Percentiles rank a stretch among this genome's conserved stretches.
phyloP scores from a whole-genome alignment of 2,329 filamentous ascomycete genomes.

The Bisporella sp. region DNA sequence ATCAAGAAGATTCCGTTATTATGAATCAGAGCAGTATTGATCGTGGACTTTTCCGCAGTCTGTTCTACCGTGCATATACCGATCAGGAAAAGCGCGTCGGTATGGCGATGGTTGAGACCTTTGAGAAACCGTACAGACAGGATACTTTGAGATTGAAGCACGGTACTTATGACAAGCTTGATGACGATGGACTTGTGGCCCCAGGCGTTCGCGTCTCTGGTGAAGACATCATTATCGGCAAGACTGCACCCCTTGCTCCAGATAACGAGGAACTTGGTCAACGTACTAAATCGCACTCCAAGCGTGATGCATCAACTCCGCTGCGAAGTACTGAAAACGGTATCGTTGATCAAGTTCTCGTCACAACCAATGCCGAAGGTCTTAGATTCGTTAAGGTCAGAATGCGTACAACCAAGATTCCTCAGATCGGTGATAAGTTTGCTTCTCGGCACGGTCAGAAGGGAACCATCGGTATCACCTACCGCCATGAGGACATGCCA shows the following conservation, averaged over 20 bases:
- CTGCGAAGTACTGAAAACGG: constrained; percentile 93
- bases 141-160: constrained; percentile 91
- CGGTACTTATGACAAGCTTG: constrained; percentile 94
- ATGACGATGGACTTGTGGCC: constrained; percentile 90
- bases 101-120: constrained; percentile 84
- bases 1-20: constrained; percentile 99
- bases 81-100: constrained; percentile 96
- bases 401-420: constrained; percentile 94
- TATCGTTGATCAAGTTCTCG: constrained; percentile 86
- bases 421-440: constrained; percentile 98
- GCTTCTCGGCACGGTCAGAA: constrained; percentile 99
- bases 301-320: constrained; percentile 92
- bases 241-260: constrained; percentile 89
- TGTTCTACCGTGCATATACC: constrained; percentile 97
- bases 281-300: constrained; percentile 80
- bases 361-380: constrained; percentile 92
- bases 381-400: constrained; percentile 95
- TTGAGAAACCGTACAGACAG: constrained; percentile 86
- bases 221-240: constrained; percentile 98
- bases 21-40: constrained; percentile 99
- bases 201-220: constrained; percentile 92
- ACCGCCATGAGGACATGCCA: constrained; percentile 97
- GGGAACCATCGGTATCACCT: constrained; percentile 98
- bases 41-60: constrained; percentile 89
- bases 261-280: constrained; percentile 93